phyloP scores from a whole-genome alignment of 495 filamentous ascomycete species.

The Aspergillus egyptiacus region DNA sequence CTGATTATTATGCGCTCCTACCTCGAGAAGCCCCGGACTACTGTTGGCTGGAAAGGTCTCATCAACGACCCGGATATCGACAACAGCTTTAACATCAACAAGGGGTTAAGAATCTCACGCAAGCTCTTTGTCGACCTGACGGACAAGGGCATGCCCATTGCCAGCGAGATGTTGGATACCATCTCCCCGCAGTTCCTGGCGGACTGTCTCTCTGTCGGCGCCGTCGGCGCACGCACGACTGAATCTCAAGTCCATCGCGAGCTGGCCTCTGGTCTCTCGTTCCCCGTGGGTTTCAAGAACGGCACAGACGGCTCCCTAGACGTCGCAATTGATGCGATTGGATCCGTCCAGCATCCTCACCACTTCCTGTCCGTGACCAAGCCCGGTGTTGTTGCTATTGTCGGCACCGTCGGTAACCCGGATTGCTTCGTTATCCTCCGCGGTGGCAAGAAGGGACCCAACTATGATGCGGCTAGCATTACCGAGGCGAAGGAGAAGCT shows the following conservation, averaged over 20 bases:
- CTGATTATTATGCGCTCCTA: conserved; percentile 97
- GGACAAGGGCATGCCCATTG: conserved; percentile 92
- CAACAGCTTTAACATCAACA: conserved; percentile 98
- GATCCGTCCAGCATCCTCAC: conserved; percentile 85
- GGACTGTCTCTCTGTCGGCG: conserved; percentile 87
- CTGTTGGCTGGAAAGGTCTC: conserved; percentile 97
- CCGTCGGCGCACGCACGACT: conserved; percentile 91
- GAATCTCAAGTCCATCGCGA: conserved; percentile 95
- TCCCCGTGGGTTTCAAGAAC: conserved; percentile 99
- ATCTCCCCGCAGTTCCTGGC: conserved; percentile 97
- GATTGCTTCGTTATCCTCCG: conserved; percentile 97
- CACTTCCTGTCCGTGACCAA: conserved; percentile 99
- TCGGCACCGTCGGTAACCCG: conserved; percentile 92
- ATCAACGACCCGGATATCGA: conserved; percentile 99
- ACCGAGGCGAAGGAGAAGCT: conserved; percentile 66
- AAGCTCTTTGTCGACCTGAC: conserved; percentile 96
- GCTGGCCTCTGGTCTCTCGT: conserved; percentile 85
- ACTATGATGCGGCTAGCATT: conserved; percentile 86
- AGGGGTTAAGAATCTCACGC: conserved; percentile 79
- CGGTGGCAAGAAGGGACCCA: conserved; percentile 88
- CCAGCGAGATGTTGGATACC: conserved; percentile 97
- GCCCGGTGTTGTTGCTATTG: conserved; percentile 92
- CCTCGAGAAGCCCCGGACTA: conserved; percentile 97
- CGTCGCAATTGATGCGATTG: conserved; percentile 95
- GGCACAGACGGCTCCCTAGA: conserved; percentile 89